Evolutionary conservation across 169 alveolate genomes (phyloP), one percentile per base, ranked within the genome.

Genomic region (Babesia ovata): DNA sequence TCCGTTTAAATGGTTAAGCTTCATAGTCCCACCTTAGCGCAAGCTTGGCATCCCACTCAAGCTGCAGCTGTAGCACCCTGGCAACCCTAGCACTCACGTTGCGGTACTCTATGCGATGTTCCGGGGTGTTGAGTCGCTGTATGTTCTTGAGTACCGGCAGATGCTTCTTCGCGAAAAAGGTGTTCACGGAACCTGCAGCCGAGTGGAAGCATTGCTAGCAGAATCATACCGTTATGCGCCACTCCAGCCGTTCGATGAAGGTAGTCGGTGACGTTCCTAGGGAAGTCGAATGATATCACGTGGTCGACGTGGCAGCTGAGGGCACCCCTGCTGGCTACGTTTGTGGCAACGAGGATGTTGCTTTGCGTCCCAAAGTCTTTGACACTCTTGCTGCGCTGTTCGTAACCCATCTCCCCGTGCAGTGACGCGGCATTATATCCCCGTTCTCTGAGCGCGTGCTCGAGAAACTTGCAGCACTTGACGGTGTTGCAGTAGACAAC

Each of bases 331-430:
- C 76, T 53, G 4, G 85, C 77, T 3, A 82, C 44, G 70, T 82
- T 73, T 6, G 89, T 82, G 12, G 89, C 73, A 10, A 82, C 76
- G 22, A 82, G 79, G 14, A 82, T 44, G 60, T 60, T 70, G 39
- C 61, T 46, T 4, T 26, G 67, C 19, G 54, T 29, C 10, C 65
- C 61, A 29, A 73, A 74, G 2, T 28, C 67, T 44, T 67, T 46
- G 42, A 82, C 28, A 45, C 60, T 58, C 29, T 74, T 57, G 36
- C 71, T 82, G 10, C 89, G 42, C 63, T 82, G 79, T 8, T 66
- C 85, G 69, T 73, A 82, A 4, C 78, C 62, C 89, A 73, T 82
- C 33, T 73, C 89, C 22, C 89, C 89, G 74, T 70, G 83, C 53
- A 82, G 49, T 45, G 67, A 26, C 28, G 48, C 46, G 17, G 52